Evolutionary conservation across 1,284 basidiomycete genomes (phyloP), one percentile per base, ranked within the genome.

Genomic region (Marasmius tenuissimus): DNA sequence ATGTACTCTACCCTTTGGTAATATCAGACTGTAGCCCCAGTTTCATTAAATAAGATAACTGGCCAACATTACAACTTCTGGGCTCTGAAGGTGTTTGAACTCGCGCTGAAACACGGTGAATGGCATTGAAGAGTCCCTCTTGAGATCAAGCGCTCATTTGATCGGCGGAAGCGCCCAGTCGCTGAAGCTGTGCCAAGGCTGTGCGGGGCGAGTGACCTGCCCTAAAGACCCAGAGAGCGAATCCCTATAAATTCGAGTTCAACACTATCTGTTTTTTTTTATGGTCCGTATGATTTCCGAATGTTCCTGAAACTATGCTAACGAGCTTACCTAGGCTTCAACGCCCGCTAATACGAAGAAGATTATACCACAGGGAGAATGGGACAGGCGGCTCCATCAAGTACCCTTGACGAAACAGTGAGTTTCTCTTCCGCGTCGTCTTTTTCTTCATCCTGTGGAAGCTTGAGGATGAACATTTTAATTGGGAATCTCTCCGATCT

Each of bases 401-500:
- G 90, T 92, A 5, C 83, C 84, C 59, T 82, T 91, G 45, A 80
- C 87, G n/a, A 92, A 92, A 79, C 76, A 85, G 91, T 92, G 82
- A 86, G 89, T 85, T 1, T 62, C 54, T 22, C 27, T 39, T 65
- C 61, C 61, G 54, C 27, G 27, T 4, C 27, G 4, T 27, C 27
- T 58, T 34, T 61, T 60, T 62, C 48, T 61, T 63, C 59, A 50
- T 58, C 57, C 51, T 58, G 42, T 39, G 49, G 18, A 65, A 62
- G 58, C 48, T 50, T 65, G 61, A 76, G 71, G 90, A 92, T 86
- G 86, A 89, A 73, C 27, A 27, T 77, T 82, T 75, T 74, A 69
- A 87, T 79, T 93, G 92, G 92, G 92, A 93, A 93, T 93, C 92
- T 93, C 92, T 89, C 91, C 85, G 91, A 93, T 67, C 71, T 69